phyloP scores from a whole-genome alignment of 2,329 filamentous ascomycete species.

The Pestalotiopsis sp. region DNA sequence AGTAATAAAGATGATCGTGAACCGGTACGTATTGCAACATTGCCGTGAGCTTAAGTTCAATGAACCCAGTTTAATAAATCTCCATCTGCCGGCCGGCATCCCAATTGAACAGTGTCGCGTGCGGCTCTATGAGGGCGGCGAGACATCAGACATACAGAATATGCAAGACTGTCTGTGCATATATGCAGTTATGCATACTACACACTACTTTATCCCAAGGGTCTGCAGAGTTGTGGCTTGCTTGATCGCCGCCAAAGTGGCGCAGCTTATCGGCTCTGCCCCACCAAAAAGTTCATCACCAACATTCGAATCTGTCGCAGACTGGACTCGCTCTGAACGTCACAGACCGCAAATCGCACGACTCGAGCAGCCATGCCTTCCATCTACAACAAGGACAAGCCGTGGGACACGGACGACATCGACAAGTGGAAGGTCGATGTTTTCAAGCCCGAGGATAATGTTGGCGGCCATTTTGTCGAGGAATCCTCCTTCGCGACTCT shows the following conservation, averaged over 20 bases:
- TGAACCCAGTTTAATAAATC: not conserved
- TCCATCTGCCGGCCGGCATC: not conserved
- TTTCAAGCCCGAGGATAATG: slow-evolving; percentile 69
- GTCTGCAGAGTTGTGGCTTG: not conserved
- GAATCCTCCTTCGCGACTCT: slow-evolving; percentile 78
- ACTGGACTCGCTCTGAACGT: not conserved
- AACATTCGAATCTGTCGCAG: not conserved
- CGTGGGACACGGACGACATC: slow-evolving; percentile 95
- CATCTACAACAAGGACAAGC: slow-evolving; percentile 62
- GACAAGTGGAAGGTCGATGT: slow-evolving; percentile 84
- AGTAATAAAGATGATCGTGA: not conserved
- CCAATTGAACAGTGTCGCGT: not conserved
- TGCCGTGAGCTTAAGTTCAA: not conserved
- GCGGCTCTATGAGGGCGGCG: not conserved
- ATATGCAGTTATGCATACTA: not conserved
- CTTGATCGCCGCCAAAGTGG: not conserved
- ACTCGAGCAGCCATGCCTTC: slow-evolving; percentile 11
- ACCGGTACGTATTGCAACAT: not conserved
- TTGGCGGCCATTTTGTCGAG: slow-evolving; percentile 83
- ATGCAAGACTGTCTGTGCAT: too few species aligned
- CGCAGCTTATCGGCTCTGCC: slow-evolving; percentile 5
- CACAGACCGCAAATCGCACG: not conserved
- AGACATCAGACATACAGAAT: too few species aligned
- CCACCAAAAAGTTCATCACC: slow-evolving; percentile 9
- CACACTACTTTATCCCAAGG: not conserved